Base-by-base conservation (phyloP, 148 eudicot species). In the Fallopia convolvulus region DNA sequence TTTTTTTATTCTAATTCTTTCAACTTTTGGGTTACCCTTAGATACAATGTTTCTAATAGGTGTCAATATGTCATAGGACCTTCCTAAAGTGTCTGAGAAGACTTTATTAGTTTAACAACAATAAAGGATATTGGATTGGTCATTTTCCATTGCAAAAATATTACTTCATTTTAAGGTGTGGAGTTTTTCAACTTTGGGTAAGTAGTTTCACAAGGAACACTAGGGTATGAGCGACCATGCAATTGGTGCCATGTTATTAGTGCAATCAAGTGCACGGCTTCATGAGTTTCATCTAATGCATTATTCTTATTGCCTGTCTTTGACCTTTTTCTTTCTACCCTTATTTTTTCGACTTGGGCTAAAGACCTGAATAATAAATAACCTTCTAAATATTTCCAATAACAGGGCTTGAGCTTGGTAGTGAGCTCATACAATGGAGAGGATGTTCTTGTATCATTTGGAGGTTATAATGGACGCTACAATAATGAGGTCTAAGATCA, bases 381-480 rank as follows among this genome's bases (percentile, higher is more conserved):
- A 65, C 39, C 40, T 68, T 68, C 44, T 39, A 36, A 20, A 52
- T 74, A 5, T 32, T 5, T 80, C 40, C 75, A 36, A 26, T 86
- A 76, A 66, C 89, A 96, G 99, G 99, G 99, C 74, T 82, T 90
- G 88, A 93, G 98, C 87, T 83, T 96, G 91, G 99, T 87, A 30
- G 84, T 93, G 77, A 89, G 98, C 81, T 88, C 99, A 47, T 86
- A 79, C 78, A 84, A 79, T 36, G 97, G 98, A 77, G 95, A 96
- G 81, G 98, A 91, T 74, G 73, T 89, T 61, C 85, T 96, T 41
- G 82, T 96, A 74, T 83, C 97, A 66, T 96, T 96, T 82, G 99
- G 99, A 81, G 99, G 99, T 61, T 96, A 96, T 79, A 96, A 93
- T 78, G 99, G 99, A 49, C 93, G 89, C 63, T 96, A 93, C 91